These are phyloP conservation scores for Leccinellum luteum DNA, from an alignment of 768 basidiomycete species.

Conservation along the genomic window DNA sequence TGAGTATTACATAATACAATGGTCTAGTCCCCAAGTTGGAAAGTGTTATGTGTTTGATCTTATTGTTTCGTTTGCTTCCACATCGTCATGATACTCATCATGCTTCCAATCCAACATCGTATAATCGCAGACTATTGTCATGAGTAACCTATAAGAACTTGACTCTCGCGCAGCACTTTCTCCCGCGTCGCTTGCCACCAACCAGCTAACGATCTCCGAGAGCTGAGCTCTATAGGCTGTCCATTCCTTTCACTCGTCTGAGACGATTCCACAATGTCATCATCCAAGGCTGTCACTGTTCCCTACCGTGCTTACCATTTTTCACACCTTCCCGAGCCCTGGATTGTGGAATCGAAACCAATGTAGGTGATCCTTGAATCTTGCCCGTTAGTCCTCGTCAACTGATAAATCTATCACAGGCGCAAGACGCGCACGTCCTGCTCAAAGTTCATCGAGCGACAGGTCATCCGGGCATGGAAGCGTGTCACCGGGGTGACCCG, in stretches of 20 bases:
- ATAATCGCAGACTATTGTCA: slow-evolving; percentile 16
- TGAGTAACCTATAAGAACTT: slow-evolving; percentile 18
- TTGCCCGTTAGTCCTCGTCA: background rate
- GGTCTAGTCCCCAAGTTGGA: slow-evolving; percentile 14
- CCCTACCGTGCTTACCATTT: slow-evolving; percentile 16
- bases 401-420: slow-evolving; percentile 11
- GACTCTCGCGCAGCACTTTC: background rate
- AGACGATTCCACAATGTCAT: slow-evolving; percentile 20
- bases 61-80: slow-evolving; percentile 14
- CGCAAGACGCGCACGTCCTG: slow-evolving; percentile 30
- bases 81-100: slow-evolving; percentile 1
- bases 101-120: background rate
- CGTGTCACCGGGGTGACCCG: slow-evolving; percentile 52
- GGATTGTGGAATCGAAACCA: slow-evolving; percentile 25
- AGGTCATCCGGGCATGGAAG: slow-evolving; percentile 61
- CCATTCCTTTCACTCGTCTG: slow-evolving; percentile 28
- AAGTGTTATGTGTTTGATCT: slow-evolving; percentile 17
- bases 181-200: background rate
- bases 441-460: slow-evolving; percentile 54
- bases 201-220: slow-evolving; percentile 20
- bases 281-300: slow-evolving; percentile 1
- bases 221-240: slow-evolving; percentile 16
- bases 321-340: slow-evolving; percentile 20
- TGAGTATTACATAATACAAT: background rate
- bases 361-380: slow-evolving; percentile 14